A percentile compares a stretch with the other conserved stretches of the same genome.
These are phyloP conservation scores for Microthlaspi erraticum DNA, from an alignment of 345 rosid species.

Conservation along the genomic window DNA sequence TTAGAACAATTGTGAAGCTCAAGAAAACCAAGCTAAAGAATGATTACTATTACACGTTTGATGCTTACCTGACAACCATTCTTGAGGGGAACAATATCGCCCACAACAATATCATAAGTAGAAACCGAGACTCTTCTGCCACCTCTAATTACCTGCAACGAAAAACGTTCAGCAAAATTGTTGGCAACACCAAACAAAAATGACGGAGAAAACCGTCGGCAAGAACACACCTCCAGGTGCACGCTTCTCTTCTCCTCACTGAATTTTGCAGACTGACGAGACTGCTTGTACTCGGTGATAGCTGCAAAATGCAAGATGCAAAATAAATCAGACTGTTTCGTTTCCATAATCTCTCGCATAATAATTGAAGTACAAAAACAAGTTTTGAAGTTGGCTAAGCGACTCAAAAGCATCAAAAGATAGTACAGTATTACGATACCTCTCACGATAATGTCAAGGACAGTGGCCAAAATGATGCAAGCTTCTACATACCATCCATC, in stretches of 20 bases:
- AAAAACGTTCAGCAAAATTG: conserved; percentile 1
- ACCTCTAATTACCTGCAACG: conserved; percentile 70
- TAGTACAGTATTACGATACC: no score
- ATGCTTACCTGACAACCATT: conserved; percentile 79
- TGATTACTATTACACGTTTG: conserved; percentile 1
- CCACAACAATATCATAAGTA: conserved; percentile 80
- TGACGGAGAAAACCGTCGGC: no score
- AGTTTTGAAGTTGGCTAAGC: no score
- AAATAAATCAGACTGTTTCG: background rate
- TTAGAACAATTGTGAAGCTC: no score
- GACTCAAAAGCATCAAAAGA: background rate
- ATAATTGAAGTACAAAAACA: background rate
- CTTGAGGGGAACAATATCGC: conserved; percentile 82
- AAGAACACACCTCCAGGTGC: conserved; percentile 79
- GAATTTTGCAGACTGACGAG: conserved; percentile 75
- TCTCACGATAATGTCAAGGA: conserved; percentile 73
- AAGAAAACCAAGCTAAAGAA: no score
- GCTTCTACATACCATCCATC: conserved; percentile 82
- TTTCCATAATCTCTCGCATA: no score
- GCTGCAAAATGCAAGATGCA: conserved; percentile 58
- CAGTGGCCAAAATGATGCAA: conserved; percentile 67
- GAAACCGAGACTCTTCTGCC: conserved; percentile 64
- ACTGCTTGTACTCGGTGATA: conserved; percentile 73
- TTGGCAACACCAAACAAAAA: conserved; percentile 1
- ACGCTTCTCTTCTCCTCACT: conserved; percentile 79